phyloP scores from a whole-genome alignment of 2,329 filamentous ascomycete genomes.

The Epichloe sibirici region DNA sequence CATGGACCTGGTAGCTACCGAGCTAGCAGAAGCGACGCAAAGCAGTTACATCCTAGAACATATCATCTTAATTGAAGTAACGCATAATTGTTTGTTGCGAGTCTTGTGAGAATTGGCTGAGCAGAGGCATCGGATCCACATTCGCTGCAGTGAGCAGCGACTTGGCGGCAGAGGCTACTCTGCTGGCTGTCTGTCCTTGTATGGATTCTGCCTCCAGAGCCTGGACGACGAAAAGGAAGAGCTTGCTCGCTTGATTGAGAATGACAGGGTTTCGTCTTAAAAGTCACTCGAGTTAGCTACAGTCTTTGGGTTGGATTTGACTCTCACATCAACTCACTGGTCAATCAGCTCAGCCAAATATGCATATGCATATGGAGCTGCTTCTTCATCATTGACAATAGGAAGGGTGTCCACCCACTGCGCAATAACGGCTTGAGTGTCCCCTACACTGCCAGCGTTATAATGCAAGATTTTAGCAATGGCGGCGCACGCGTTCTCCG shows the following conservation, averaged over 20 bases:
- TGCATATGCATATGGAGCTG: conserved; percentile 87
- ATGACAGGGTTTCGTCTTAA: conserved; percentile 74
- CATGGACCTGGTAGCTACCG: neutral
- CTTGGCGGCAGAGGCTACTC: conserved; percentile 69
- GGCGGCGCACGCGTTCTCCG: conserved; percentile 91
- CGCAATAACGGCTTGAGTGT: conserved; percentile 62
- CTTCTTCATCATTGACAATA: conserved; percentile 90
- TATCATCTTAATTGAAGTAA: conserved; percentile 52
- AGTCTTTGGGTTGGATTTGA: neutral
- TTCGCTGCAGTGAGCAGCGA: conserved; percentile 60
- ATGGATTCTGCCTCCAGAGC: conserved; percentile 86
- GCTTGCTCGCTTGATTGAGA: conserved; percentile 61
- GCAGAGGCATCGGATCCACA: conserved; percentile 62
- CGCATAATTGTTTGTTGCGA: conserved; percentile 69
- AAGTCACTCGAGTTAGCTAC: conserved; percentile 15
- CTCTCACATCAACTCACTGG: conserved; percentile 54
- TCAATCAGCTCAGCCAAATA: conserved; percentile 88
- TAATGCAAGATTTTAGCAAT: conserved; percentile 96
- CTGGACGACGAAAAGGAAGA: conserved; percentile 76
- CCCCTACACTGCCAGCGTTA: conserved; percentile 64
- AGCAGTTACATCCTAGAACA: neutral
- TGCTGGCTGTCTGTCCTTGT: conserved; percentile 67
- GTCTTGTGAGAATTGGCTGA: conserved; percentile 65
- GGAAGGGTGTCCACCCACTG: conserved; percentile 88
- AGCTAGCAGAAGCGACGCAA: neutral